Evolutionary conservation across 2,329 filamentous ascomycete genomes (phyloP).

Genomic region (Botryotinia convoluta): DNA sequence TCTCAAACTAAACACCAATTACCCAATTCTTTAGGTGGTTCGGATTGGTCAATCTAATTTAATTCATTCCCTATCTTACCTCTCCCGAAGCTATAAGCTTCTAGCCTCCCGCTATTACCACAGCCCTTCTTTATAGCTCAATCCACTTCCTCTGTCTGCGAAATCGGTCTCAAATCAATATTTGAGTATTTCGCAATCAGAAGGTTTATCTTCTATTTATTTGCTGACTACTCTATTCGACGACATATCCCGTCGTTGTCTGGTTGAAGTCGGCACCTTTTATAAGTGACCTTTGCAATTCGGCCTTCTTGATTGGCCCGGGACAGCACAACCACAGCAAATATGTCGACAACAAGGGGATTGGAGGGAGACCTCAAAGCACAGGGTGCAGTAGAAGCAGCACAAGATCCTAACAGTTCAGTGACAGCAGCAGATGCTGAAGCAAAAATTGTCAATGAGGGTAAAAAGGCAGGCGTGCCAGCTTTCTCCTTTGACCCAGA

Average conservation of each 20-base stretch:
- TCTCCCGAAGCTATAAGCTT: neutral
- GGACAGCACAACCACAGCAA: slow-evolving; percentile 23
- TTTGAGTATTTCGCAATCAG: neutral
- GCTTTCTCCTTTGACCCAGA: slow-evolving; percentile 87
- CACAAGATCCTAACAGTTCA: slow-evolving; percentile 65
- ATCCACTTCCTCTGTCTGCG: neutral
- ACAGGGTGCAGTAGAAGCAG: slow-evolving; percentile 75
- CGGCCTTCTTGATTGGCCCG: slow-evolving; percentile 21
- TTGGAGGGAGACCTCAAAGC: slow-evolving; percentile 66
- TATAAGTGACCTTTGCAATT: slow-evolving; percentile 17
- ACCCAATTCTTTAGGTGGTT: neutral
- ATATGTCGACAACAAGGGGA: slow-evolving; percentile 37
- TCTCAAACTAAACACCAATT: neutral
- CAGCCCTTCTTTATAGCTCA: neutral
- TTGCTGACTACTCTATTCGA: slow-evolving; percentile 1
- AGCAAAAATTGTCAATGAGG: slow-evolving; percentile 71
- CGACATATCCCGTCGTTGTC: slow-evolving; percentile 12
- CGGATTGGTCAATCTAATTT: slow-evolving; percentile 13
- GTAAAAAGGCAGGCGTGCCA: slow-evolving; percentile 71
- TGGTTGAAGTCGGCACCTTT: neutral
- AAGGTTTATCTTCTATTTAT: neutral
- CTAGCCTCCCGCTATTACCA: neutral
- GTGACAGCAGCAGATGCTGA: slow-evolving; percentile 71
- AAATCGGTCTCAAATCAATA: neutral
- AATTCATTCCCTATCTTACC: slow-evolving; percentile 10